phyloP scores from a whole-genome alignment of 2,329 filamentous ascomycete species.

The Pseudocercospora crystallina region DNA sequence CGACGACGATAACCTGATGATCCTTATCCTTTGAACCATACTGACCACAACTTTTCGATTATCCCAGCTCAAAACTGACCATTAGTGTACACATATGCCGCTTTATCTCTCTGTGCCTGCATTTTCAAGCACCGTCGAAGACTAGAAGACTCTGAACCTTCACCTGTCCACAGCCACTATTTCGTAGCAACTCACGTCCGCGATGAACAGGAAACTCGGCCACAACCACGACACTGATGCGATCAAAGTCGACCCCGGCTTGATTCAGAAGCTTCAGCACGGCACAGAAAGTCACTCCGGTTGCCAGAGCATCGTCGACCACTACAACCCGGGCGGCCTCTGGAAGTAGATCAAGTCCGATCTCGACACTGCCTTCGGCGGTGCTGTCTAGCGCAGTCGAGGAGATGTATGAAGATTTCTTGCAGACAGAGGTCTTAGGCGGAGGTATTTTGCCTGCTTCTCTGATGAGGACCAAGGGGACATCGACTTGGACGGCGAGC shows the following conservation, averaged over 20 bases:
- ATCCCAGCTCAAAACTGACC: no score
- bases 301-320: slow-evolving; percentile 61
- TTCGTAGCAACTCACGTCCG: slow-evolving; percentile 50
- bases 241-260: slow-evolving; percentile 43
- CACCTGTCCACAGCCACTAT: slow-evolving; percentile 52
- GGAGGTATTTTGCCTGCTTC: slow-evolving; percentile 60
- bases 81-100: no score
- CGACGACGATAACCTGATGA: no score
- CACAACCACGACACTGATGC: slow-evolving; percentile 53
- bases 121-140: slow-evolving; percentile 40
- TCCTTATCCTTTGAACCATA: no score
- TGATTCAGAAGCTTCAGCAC: slow-evolving; percentile 51
- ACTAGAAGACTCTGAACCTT: slow-evolving; percentile 56
- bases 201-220: slow-evolving; percentile 59
- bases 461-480: slow-evolving; percentile 54
- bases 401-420: slow-evolving; percentile 55
- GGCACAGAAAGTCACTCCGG: slow-evolving; percentile 56
- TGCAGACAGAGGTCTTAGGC: slow-evolving; percentile 53
- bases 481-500: slow-evolving; percentile 43
- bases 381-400: slow-evolving; percentile 32
- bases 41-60: no score
- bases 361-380: slow-evolving; percentile 49
- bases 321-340: slow-evolving; percentile 51
- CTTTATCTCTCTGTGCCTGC: no score
- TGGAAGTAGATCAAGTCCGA: slow-evolving; percentile 46